Evolutionary conservation across 2,329 filamentous ascomycete genomes (phyloP), one percentile per base, ranked within the genome.

Genomic region (Fusarium haematococcum): DNA sequence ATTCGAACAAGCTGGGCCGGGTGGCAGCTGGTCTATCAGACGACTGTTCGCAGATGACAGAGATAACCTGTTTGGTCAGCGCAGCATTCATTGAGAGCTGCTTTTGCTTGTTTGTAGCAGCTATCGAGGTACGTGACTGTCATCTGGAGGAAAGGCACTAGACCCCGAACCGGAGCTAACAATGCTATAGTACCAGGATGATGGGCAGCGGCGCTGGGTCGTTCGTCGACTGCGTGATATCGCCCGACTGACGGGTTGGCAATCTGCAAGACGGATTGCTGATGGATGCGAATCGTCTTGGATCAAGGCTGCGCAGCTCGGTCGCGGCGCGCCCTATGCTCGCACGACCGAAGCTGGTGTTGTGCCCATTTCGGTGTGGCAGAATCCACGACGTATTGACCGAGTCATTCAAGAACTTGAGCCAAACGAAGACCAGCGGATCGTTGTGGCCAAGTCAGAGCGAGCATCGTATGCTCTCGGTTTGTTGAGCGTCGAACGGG

Each of bases 41-140:
- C 56, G 88, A 90, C 30, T 86, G 87, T 14, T 83, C 86, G 11
- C 81, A 84, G 11, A 84, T 88, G 27, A 80, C 84, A 2, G 89
- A 91, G 37, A 89, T 98, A 2, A 95, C 92, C 75, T 95, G 95
- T 1, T 88, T 92, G 33, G 88, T 97, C 30, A 95, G 93, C 7
- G 93, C 93, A 0, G 94, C 94, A 0, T 88, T 98, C 25, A 95
- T 95, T 68, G 96, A 98, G 82, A 91, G 91, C 76, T 91, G 91
- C 5, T 93, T 98, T 78, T 91, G 92, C 6, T 85, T 98, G 2
- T 98, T 98, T 84, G 95, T 98, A 70, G 93, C 95, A 2, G 96
- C 90, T 5, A 90, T 98, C 13, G 90, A 92, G 85, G 90, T 92
- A 83, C 76, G 82, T 76, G 50, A 32, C 41, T 20, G 33, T 18